Conservation (phyloP, 2,329 filamentous ascomycete species). For the Botrytis elliptica region DNA sequence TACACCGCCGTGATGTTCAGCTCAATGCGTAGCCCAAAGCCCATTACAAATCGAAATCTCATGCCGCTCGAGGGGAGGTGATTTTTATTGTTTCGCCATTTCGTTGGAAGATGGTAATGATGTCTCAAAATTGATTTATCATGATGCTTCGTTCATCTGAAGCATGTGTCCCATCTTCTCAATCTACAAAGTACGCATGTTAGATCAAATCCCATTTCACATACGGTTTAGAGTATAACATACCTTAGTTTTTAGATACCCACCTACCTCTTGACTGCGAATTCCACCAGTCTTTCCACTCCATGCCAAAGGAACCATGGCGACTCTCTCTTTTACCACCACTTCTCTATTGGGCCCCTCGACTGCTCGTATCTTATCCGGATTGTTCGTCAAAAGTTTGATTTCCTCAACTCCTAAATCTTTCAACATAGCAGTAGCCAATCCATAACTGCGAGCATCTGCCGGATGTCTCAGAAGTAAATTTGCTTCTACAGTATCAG, state of each 20-base stretch:
- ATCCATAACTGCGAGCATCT: slow-evolving; percentile 88
- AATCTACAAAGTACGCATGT: slow-evolving; percentile 53
- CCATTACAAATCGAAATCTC: neutral
- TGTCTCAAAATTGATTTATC: slow-evolving; percentile 2
- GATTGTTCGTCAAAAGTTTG: slow-evolving; percentile 89
- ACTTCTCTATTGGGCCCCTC: slow-evolving; percentile 90
- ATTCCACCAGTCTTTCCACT: slow-evolving; percentile 75
- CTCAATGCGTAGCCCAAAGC: neutral
- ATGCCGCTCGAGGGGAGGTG: neutral
- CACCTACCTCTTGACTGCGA: slow-evolving; percentile 83
- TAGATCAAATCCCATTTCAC: neutral
- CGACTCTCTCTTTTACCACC: slow-evolving; percentile 81
- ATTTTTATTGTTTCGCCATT: neutral
- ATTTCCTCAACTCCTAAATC: slow-evolving; percentile 81
- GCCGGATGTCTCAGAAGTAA: slow-evolving; percentile 86
- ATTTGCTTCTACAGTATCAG: slow-evolving; percentile 97
- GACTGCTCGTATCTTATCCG: slow-evolving; percentile 91
- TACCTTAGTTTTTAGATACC: slow-evolving; percentile 93
- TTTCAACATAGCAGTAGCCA: slow-evolving; percentile 92
- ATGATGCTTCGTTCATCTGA: slow-evolving; percentile 46
- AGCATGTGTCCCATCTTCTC: slow-evolving; percentile 86
- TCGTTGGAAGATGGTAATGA: neutral
- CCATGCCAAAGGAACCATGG: slow-evolving; percentile 96
- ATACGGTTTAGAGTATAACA: slow-evolving; percentile 37
- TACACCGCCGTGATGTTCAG: neutral